These are phyloP conservation scores for Dioscorea alata DNA, from an alignment of 106 monocot genomes.

Conservation along the genomic window DNA sequence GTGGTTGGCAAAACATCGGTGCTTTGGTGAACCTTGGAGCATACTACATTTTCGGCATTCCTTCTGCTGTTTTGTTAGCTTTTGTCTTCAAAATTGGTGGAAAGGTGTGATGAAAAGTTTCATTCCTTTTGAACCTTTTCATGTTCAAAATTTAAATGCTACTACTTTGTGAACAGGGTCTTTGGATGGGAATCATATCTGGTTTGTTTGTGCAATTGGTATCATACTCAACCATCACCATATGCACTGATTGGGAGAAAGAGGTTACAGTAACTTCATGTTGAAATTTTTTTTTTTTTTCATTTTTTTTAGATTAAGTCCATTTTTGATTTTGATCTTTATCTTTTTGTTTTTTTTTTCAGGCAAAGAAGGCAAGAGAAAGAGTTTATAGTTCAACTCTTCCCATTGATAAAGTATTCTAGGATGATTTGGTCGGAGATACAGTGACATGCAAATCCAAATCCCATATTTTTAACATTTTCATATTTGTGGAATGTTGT, in stretches of 20 bases:
- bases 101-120: constrained; percentile 25
- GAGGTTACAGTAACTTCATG: constrained; percentile 14
- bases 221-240: constrained; percentile 20
- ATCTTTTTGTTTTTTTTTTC: background rate
- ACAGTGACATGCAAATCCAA: too few species aligned
- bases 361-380: constrained; percentile 20
- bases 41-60: constrained; percentile 52
- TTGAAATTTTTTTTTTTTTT: too few species aligned
- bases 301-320: background rate
- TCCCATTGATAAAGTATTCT: constrained; percentile 1
- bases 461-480: too few species aligned
- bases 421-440: background rate
- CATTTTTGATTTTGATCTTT: background rate
- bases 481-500: too few species aligned
- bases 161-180: constrained; percentile 11
- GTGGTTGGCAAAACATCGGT: constrained; percentile 20
- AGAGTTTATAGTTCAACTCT: constrained; percentile 14
- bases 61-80: constrained; percentile 50
- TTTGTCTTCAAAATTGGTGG: constrained; percentile 61
- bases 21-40: constrained; percentile 6
- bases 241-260: constrained; percentile 43
- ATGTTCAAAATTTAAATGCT: background rate
- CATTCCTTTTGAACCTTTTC: background rate
- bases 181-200: constrained; percentile 55
- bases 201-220: constrained; percentile 19